These are phyloP conservation scores for Fusarium dlaminii DNA, from an alignment of 2,329 filamentous ascomycete genomes.

Conservation along the genomic window DNA sequence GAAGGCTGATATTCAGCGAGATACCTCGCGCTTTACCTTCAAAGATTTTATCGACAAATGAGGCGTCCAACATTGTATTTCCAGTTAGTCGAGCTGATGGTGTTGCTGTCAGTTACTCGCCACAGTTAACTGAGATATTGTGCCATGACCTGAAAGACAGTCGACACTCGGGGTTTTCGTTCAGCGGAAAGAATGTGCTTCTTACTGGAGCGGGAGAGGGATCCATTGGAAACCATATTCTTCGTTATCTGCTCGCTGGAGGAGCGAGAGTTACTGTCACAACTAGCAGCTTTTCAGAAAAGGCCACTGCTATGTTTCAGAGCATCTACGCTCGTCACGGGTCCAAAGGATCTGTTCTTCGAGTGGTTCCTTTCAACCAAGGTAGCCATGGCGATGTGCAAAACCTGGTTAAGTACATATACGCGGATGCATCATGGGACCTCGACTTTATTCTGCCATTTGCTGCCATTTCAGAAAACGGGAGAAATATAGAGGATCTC, in stretches of 20 bases:
- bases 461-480: conserved; percentile 94
- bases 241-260: not conserved
- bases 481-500: conserved; percentile 92
- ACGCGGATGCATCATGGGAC: conserved; percentile 93
- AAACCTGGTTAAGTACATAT: conserved; percentile 91
- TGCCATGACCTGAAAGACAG: not conserved
- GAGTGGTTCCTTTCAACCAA: conserved; percentile 85
- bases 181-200: not conserved
- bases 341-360: not conserved
- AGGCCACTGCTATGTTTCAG: not conserved
- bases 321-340: not conserved
- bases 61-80: not conserved
- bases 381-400: conserved; percentile 97
- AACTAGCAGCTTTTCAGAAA: not conserved
- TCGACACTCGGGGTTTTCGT: not conserved
- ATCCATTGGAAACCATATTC: not conserved
- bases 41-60: no score
- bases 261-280: not conserved
- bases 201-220: not conserved
- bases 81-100: not conserved
- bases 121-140: not conserved
- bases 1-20: not conserved
- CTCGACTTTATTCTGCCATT: conserved; percentile 95
- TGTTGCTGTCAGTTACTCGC: not conserved
- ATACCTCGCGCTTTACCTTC: not conserved